Evolutionary conservation across 192 early-diverging fungal genomes (phyloP).

Genomic region (Funneliformis geosporum): DNA sequence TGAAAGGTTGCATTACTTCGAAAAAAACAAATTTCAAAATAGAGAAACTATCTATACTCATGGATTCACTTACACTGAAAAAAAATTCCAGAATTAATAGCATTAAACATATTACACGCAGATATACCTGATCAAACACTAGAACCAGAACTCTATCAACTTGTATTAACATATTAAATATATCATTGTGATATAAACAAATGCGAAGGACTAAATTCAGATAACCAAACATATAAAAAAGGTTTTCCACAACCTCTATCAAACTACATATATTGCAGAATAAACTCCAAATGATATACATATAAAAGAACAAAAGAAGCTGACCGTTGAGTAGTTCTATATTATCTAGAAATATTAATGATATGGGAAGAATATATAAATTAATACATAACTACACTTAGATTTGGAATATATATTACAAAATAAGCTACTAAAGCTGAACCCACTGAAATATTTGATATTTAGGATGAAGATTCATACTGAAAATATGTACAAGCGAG

Average conservation of each 20-base stretch:
- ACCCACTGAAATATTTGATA: neutral
- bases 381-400: neutral
- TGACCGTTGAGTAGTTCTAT: neutral
- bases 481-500: neutral
- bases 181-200: neutral
- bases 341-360: neutral
- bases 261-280: neutral
- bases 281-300: neutral
- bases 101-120: neutral
- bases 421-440: slow-evolving; percentile 15
- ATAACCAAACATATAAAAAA: neutral
- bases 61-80: neutral
- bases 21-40: slow-evolving; percentile 23
- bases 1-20: neutral
- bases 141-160: neutral
- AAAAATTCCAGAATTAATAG: slow-evolving; percentile 7
- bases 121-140: neutral
- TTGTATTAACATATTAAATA: neutral
- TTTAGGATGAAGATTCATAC: neutral
- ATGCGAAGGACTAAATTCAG: neutral
- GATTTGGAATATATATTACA: neutral
- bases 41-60: neutral
- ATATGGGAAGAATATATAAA: slow-evolving; percentile 7
- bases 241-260: neutral
- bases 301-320: neutral